These are phyloP conservation scores for Phytophthora lateralis DNA, from an alignment of 352 stramenopile species.

Conservation along the genomic window DNA sequence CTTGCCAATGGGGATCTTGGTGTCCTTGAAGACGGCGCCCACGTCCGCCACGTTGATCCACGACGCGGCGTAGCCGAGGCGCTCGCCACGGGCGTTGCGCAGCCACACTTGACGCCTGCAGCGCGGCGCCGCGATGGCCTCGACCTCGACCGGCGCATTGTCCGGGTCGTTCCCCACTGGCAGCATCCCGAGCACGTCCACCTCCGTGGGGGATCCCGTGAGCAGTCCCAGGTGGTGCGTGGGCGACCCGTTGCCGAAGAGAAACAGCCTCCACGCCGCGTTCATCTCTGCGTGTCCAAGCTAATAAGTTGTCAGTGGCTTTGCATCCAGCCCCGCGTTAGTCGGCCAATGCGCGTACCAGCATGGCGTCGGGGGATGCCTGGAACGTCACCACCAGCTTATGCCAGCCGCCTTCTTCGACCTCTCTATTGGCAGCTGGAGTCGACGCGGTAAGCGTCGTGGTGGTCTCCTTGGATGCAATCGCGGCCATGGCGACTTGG, in stretches of 20 bases:
- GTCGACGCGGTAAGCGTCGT: background rate
- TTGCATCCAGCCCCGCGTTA: background rate
- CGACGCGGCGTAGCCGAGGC: conserved; percentile 80
- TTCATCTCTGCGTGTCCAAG: conserved; percentile 64
- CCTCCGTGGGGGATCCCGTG: conserved; percentile 69
- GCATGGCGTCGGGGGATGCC: conserved; percentile 48
- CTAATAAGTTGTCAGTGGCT: conserved; percentile 28
- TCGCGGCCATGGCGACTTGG: conserved; percentile 10
- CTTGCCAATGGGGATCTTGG: conserved; percentile 81
- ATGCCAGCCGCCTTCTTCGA: conserved; percentile 34
- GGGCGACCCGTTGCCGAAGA: conserved; percentile 84
- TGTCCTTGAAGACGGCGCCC: conserved; percentile 78
- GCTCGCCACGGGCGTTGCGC: conserved; percentile 70
- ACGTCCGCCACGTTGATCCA: conserved; percentile 77
- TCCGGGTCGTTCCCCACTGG: conserved; percentile 49
- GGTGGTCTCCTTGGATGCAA: conserved; percentile 5
- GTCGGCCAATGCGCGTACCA: conserved; percentile 29
- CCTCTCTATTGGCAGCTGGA: conserved; percentile 9
- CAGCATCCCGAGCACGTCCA: conserved; percentile 78
- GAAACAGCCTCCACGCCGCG: conserved; percentile 78
- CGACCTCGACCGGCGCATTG: conserved; percentile 50
- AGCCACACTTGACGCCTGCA: conserved; percentile 82
- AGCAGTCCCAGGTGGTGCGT: conserved; percentile 84
- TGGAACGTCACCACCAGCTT: conserved; percentile 41
- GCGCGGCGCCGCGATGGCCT: conserved; percentile 59